Base-by-base conservation (phyloP, 129 eudicot species). In the Apium graveolens region DNA sequence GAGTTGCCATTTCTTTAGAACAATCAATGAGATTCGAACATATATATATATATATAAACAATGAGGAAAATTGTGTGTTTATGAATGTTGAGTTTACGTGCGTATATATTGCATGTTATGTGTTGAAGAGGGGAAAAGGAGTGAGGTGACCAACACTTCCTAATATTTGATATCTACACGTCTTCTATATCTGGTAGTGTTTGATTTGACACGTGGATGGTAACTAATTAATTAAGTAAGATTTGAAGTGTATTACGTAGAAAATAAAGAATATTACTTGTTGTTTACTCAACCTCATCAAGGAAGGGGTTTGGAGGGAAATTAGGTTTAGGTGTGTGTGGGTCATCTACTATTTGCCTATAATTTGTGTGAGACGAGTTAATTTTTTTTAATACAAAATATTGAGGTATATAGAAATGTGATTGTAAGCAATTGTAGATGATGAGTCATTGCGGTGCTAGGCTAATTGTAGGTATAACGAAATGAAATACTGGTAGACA, bases 101-200 rank as follows among this genome's bases (percentile, higher is more conserved):
- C 24, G 57, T 49, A 1, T 57, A 17, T 76, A 16, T 75, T 75
- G 11, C 41, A 34, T 76, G 44, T 53, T 34, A 11, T 37, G 68
- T 41, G 29, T 41, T 12, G 12, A 10, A 17, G 43, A 26, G 31
- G 78, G 31, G 78, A 1, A 55, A 57, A 13, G 66, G 42, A 57
- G 82, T 24, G 86, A 82, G 89, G 86, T 86, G 84, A 86, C 82
- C 89, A 26, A 83, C 84, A 80, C 34, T 83, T 83, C 89, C 86
- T 80, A 86, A 80, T 82, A 27, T 66, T 31, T 45, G 49, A 57
- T 34, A 38, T 63, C 82, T 41, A 78, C 86, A 86, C 84, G 89
- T 41, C 46, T 78, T 75, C 51, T 1, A 68, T 68, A 43, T 60
- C 68, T n/a, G 5, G 32, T 60, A 44, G 32, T 60, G 29, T 27